Base-by-base conservation (phyloP, 495 filamentous ascomycete species). In the Hypomontagnella monticulosa region DNA sequence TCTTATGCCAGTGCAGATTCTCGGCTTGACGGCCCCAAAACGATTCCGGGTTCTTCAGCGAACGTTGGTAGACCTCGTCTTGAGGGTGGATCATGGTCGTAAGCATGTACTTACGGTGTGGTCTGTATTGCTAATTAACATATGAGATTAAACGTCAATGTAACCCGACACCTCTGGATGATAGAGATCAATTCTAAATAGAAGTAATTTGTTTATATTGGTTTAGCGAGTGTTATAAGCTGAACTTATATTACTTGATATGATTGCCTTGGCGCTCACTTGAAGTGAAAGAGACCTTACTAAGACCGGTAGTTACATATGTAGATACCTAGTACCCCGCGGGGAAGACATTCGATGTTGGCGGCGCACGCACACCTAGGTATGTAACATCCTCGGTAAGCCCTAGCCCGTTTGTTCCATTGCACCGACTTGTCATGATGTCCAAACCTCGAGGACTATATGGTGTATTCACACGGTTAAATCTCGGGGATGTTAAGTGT, bases 1-100 rank as follows among this genome's bases (percentile, higher is more conserved):
- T 80, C 61, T 84, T 86, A 78, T 94, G 89, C 93, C 93, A 97
- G 72, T 90, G 80, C 7, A 97, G 79, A 12, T 89, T 83, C 11
- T 80, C 76, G 5, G 91, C 91, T 66, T 96, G 93, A 34, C 83
- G 77, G 20, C 81, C 76, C 93, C 93, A 97, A 77, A 97, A 97
- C 7, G 71, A 64, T 48, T 89, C 85, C 0, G 93, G 92, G 66
- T 85, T 71, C 30, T 61, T 69, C 48, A 91, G 76, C 38, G 88
- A 90, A 44, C 76, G 79, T 41, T 73, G 67, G 18, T 86, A 82
- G 46, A 79, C 77, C 57, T 80, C 73, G 69, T 86, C 83, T 62
- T 86, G 83, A 8, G 77, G 74, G 62, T 80, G 76, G 56, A 46
- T 63, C 64, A 74, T 70, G 9, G 23, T 52, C 30, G 12, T 42